Evolutionary conservation across 192 early-diverging fungal species (phyloP).

Genomic region (Coemansia sp.): DNA sequence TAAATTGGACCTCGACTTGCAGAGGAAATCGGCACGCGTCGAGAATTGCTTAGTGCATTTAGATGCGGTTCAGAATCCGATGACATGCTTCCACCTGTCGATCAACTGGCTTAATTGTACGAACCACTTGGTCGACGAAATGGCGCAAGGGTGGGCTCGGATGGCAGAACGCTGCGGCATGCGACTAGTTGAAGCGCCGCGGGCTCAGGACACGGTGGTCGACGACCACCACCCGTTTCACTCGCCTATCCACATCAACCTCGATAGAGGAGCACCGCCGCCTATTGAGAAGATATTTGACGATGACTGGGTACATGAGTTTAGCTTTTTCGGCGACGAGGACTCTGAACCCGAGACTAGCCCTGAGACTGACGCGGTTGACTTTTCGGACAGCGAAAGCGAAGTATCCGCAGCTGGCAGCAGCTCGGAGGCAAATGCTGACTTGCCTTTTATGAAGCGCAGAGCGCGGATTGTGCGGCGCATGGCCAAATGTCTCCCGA

Average conservation of each 20-base stretch:
- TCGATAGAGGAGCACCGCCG: constrained; percentile 63
- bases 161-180: constrained; percentile 85
- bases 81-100: constrained; percentile 89
- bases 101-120: constrained; percentile 96
- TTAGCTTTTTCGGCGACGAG: constrained; percentile 24
- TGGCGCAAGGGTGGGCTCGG: constrained; percentile 76
- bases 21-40: constrained; percentile 68
- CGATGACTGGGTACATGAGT: constrained; percentile 29
- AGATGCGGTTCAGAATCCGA: constrained; percentile 86
- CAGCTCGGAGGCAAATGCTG: not conserved
- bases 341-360: constrained; percentile 31
- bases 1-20: constrained; percentile 82
- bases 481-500: constrained; percentile 41
- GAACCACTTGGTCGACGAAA: constrained; percentile 81
- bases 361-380: not conserved
- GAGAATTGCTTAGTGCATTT: constrained; percentile 87
- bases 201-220: constrained; percentile 43
- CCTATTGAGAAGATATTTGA: constrained; percentile 52
- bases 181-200: constrained; percentile 84
- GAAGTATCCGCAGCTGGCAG: not conserved
- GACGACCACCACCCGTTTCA: constrained; percentile 91
- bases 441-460: not conserved
- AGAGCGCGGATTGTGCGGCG: constrained; percentile 14
- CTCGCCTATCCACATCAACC: constrained; percentile 65
- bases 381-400: constrained; percentile 6